phyloP scores from a whole-genome alignment of 441 rosid genomes.

The Viola pubescens region DNA sequence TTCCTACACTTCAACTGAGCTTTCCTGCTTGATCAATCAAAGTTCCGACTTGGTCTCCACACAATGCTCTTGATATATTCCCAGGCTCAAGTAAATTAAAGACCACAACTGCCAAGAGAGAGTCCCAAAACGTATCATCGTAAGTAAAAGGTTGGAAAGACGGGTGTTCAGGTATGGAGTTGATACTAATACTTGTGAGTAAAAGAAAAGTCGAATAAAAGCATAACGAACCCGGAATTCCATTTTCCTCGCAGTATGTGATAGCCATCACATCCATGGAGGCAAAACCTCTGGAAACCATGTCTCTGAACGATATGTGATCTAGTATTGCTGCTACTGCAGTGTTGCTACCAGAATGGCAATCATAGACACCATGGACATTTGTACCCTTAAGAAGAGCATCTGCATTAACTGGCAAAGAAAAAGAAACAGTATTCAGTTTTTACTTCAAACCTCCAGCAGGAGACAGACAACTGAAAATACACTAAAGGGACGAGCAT shows the following conservation, averaged over 20 bases:
- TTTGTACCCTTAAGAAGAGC: conserved; percentile 54
- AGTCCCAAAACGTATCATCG: background rate
- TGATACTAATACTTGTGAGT: background rate
- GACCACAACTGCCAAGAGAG: conserved; percentile 35
- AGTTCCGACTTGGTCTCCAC: conserved; percentile 60
- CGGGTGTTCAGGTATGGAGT: background rate
- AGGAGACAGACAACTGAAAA: background rate
- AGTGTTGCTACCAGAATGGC: conserved; percentile 36
- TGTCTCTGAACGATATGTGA: conserved; percentile 47
- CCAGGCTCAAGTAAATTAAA: conserved; percentile 55
- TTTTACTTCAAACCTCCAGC: background rate
- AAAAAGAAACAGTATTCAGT: background rate
- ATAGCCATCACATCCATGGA: conserved; percentile 57
- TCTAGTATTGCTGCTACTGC: conserved; percentile 22
- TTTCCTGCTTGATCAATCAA: conserved; percentile 46
- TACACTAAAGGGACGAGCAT: background rate
- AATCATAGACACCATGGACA: conserved; percentile 42
- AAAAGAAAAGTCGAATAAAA: background rate
- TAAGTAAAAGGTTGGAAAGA: background rate
- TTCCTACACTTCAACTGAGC: conserved; percentile 11
- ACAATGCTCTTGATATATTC: conserved; percentile 51
- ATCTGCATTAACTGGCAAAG: conserved; percentile 48
- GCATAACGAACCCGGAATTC: conserved; percentile 49
- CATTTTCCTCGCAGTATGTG: conserved; percentile 55
- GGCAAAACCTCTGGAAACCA: conserved; percentile 35